These are phyloP conservation scores for Pseudotulostoma volvatum DNA, from an alignment of 495 filamentous ascomycete genomes.

Conservation along the genomic window DNA sequence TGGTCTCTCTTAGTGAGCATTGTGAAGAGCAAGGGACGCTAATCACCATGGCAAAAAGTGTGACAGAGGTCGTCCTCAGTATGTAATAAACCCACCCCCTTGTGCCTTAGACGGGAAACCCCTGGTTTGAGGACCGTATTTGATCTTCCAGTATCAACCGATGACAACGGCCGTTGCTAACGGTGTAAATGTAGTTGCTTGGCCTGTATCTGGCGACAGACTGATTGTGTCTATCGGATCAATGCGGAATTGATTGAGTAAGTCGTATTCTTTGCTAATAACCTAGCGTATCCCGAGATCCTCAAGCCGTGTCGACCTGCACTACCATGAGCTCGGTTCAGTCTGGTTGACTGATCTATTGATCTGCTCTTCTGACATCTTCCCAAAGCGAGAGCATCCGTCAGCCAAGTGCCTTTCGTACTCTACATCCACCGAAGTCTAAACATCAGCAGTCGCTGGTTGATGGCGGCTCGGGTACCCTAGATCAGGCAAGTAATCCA, in stretches of 20 bases:
- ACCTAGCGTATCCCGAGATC: not conserved
- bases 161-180: not conserved
- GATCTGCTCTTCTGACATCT: not conserved
- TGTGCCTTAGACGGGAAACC: constrained; percentile 3
- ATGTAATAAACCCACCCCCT: not conserved
- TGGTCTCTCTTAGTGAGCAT: too few species aligned
- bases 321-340: constrained; percentile 4
- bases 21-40: too few species aligned
- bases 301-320: not conserved
- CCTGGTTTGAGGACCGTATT: constrained; percentile 1
- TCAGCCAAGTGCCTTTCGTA: constrained; percentile 10
- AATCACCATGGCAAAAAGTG: too few species aligned
- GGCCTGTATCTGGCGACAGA: constrained; percentile 4
- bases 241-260: constrained; percentile 3
- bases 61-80: constrained; percentile 5
- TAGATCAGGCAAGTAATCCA: not conserved
- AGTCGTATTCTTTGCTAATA: constrained; percentile 31
- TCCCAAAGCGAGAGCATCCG: constrained; percentile 6
- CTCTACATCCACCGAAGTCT: constrained; percentile 1
- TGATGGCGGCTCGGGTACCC: not conserved
- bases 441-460: not conserved
- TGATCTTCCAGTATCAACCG: constrained; percentile 1
- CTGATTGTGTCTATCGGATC: constrained; percentile 4
- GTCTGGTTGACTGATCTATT: not conserved
- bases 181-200: constrained; percentile 2